Base-by-base conservation (phyloP, 1,284 basidiomycete genomes). In the Abortiporus biennis region DNA sequence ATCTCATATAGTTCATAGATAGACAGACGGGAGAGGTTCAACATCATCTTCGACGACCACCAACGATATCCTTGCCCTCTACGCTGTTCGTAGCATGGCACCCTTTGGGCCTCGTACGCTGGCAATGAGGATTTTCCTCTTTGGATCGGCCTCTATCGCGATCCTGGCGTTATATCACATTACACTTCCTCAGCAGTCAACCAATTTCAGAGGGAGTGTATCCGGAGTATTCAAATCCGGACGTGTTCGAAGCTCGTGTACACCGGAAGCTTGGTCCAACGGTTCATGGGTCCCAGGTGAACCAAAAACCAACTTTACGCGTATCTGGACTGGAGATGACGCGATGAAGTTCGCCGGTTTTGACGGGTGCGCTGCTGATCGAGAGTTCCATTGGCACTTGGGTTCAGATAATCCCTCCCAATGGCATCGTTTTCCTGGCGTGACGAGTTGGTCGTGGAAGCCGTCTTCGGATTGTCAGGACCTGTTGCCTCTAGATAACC, bases 361-460 rank as follows among this genome's bases (percentile, higher is more conserved):
- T 22, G 61, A 69, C 44, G 76, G 76, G 30, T 83, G 80, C 51
- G 79, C 80, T 6, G 74, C 72, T 49, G 69, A 71, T 36, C 65
- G 79, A 42, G 80, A 83, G 54, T 71, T 70, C 46, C 61, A 61
- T 43, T 81, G 79, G 80, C 80, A 82, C 55, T 62, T 82, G 19
- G 77, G 65, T 3, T 58, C 69, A 4, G 74, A 79, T 54, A 67
- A 62, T 17, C 51, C 62, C 43, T 63, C 63, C 1, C 62, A 65
- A 24, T 78, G 66, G 63, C 64, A 69, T 40, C 63, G 75, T 39
- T 79, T 77, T 47, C 76, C 77, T 0, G 55, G 47, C 1, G 76
- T 72, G 9, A 63, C 67, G 31, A 68, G 69, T 1, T 80, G 71
- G 55, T 55, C 58, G 34, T 83, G 79, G 79, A 51, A 58, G 0